Base-by-base conservation (phyloP, 2,329 filamentous ascomycete species). In the Beauveria sp. region DNA sequence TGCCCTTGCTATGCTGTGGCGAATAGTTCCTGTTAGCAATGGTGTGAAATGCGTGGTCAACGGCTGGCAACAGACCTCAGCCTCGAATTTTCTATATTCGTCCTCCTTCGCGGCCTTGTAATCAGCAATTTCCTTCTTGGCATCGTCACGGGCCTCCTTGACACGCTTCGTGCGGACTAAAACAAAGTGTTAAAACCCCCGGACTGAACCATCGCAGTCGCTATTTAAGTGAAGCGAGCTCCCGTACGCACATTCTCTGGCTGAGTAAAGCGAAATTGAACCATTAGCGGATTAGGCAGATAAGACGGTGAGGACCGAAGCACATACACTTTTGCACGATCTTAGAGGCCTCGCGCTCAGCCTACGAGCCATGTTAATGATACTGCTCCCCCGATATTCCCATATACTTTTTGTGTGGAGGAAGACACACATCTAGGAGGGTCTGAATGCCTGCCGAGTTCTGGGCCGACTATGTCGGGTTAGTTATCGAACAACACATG, bases 381-480 rank as follows among this genome's bases (percentile, higher is more conserved):
- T 10, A 38, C 24, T 18, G 10, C 24, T n/a, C 26, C 12, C 40
- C 20, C 0, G 2, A 50, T 20, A 31, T 7, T 50, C 16, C 26
- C 14, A 52, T 24, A 5, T 1, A 12, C 0, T 31, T 5, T 1
- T 18, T 8, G 12, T 60, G 26, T 26, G n/a, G n/a, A n/a, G 3
- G 34, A 26, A 24, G 2, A 74, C 89, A 72, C 89, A 99, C 95
- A 80, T 98, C 95, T 79, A 99, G 91, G 73, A 99, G 88, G 74
- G 93, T 98, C 80, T 98, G 93, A 75, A 99, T 99, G 77, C 95
- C 95, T 72, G 91, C 88, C 68, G 95, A 98, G 83, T 98, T 98
- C 81, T 98, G 95, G 74, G 93, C 95, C 75, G 95, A 95, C 93
- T 98, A 73, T 69, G 65, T 58, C 61, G 63, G 54, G 64, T 70